phyloP scores from a whole-genome alignment of 2,329 filamentous ascomycete genomes.

The Fusarium lyarnte region DNA sequence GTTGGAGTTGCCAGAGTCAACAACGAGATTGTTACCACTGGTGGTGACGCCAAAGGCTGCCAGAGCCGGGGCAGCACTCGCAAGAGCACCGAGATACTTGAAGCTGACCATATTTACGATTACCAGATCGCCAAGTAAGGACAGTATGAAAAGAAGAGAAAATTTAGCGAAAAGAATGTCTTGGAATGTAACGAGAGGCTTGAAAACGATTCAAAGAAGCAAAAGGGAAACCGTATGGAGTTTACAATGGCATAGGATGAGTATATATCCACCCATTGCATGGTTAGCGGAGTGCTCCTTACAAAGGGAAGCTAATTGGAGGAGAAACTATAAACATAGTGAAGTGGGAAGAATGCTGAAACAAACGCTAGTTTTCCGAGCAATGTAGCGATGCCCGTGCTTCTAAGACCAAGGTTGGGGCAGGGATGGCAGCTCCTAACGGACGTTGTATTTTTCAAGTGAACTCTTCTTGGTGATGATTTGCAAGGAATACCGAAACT shows the following conservation, averaged over 20 bases:
- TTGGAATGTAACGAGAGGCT: neutral
- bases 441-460: neutral
- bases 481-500: constrained; percentile 1
- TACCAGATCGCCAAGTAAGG: constrained; percentile 19
- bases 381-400: neutral
- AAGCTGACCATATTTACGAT: constrained; percentile 37
- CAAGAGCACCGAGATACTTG: constrained; percentile 41
- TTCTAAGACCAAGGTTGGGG: neutral
- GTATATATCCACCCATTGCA: constrained; percentile 19
- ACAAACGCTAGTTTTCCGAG: constrained; percentile 10
- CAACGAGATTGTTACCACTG: constrained; percentile 53
- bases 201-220: neutral
- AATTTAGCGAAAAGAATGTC: neutral
- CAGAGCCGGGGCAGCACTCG: constrained; percentile 45
- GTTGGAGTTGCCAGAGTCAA: constrained; percentile 60
- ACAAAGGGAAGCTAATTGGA: constrained; percentile 33
- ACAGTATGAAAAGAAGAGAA: neutral
- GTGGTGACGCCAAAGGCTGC: constrained; percentile 56
- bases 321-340: constrained; percentile 34
- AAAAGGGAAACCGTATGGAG: neutral
- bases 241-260: neutral
- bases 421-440: neutral
- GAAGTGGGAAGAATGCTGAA: constrained; percentile 32
- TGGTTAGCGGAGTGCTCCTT: constrained; percentile 4
- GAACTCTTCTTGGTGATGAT: neutral